phyloP scores from a whole-genome alignment of 169 alveolate genomes.

The Plasmodium cynomolgi region DNA sequence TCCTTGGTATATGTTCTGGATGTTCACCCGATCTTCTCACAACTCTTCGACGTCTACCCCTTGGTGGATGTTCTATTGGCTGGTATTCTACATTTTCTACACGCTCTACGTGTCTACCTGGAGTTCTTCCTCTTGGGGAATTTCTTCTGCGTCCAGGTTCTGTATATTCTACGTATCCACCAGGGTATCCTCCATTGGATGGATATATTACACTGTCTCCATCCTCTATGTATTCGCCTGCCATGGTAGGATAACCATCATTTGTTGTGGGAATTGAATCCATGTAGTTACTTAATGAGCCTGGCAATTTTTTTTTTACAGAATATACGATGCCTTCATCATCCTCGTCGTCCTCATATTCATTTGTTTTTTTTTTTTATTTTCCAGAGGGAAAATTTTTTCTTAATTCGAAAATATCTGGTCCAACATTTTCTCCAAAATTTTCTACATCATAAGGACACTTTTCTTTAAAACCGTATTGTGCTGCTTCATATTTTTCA shows the following conservation, averaged over 20 bases:
- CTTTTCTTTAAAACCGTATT: neutral
- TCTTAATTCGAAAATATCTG: neutral
- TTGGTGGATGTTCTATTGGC: too few relatives aligned
- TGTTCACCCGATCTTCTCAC: too few relatives aligned
- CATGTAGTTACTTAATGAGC: too few relatives aligned
- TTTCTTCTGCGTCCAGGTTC: neutral
- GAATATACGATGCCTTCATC: too few relatives aligned
- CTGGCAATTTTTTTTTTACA: too few relatives aligned
- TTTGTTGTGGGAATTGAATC: neutral
- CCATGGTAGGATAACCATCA: neutral
- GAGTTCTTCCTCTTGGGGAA: too few relatives aligned
- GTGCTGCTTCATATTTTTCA: slow-evolving; percentile 22
- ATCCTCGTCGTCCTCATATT: too few relatives aligned
- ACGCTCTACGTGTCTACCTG: too few relatives aligned
- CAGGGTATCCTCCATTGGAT: neutral
- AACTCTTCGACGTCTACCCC: too few relatives aligned
- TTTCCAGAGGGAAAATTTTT: neutral
- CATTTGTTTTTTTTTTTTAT: too few relatives aligned
- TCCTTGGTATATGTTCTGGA: too few relatives aligned
- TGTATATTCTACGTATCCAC: neutral
- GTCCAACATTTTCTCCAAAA: neutral
- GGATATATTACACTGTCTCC: neutral
- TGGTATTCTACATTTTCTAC: too few relatives aligned
- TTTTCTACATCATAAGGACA: neutral
- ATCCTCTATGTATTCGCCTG: neutral